Conservation (phyloP, 192 early-diverging fungal genomes). For the Cetraspora pellucida region DNA sequence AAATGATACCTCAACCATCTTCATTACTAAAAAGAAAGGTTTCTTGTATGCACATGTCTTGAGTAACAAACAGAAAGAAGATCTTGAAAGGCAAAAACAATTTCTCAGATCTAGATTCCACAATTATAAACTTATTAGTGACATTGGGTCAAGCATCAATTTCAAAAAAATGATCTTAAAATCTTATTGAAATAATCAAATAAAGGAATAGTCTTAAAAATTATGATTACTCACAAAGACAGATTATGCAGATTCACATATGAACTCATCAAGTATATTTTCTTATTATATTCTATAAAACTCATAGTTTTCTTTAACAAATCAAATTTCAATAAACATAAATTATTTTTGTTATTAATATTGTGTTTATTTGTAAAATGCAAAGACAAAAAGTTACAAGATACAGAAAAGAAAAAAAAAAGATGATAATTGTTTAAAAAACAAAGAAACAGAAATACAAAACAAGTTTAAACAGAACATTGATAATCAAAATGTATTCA, state of each 20-base stretch:
- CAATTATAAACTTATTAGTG: neutral
- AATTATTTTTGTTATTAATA: neutral
- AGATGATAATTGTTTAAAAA: neutral
- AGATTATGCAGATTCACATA: no score
- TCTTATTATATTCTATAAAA: no score
- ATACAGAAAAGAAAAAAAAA: constrained; percentile 11
- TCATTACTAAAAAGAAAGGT: neutral
- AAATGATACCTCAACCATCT: no score
- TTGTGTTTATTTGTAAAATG: no score
- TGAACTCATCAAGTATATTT: no score
- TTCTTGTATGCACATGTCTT: no score
- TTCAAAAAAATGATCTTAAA: neutral
- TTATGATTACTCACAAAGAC: neutral
- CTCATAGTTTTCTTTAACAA: no score
- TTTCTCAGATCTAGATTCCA: neutral
- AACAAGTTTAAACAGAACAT: neutral
- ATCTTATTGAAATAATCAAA: neutral
- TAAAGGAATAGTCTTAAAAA: neutral
- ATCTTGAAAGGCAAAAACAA: constrained; percentile 23
- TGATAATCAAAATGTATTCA: neutral
- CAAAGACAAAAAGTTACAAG: no score
- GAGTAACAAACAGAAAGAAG: constrained; percentile 7
- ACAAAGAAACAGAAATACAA: neutral
- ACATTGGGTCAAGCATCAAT: constrained; percentile 2
- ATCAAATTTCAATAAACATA: no score